Percentiles rank a stretch among this genome's conserved stretches.
Evolutionary conservation across 2,329 filamentous ascomycete genomes (phyloP).

Genomic region (Moelleriella libera): DNA sequence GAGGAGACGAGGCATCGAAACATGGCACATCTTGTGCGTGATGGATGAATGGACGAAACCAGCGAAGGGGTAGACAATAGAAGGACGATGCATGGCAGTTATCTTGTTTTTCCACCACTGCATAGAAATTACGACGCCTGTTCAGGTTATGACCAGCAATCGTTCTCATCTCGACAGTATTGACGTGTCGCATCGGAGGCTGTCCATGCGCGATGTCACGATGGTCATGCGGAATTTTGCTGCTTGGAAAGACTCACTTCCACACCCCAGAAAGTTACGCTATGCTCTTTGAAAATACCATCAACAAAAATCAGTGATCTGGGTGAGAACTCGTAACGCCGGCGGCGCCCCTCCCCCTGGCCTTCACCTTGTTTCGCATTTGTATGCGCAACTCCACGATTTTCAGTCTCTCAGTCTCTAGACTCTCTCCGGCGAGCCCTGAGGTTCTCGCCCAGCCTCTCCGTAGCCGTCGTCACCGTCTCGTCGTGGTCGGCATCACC

Average conservation of each 20-base stretch:
- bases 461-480: not conserved
- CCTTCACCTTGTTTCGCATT: not conserved
- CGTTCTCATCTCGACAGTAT: too few relatives aligned
- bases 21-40: not conserved
- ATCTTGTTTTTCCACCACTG: not conserved
- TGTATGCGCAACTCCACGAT: not conserved
- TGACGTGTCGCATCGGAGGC: too few relatives aligned
- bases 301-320: too few relatives aligned
- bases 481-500: not conserved
- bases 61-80: constrained; percentile 4
- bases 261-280: not conserved
- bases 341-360: not conserved
- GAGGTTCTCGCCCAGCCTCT: not conserved
- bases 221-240: not conserved
- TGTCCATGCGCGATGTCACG: not conserved
- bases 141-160: too few relatives aligned
- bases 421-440: not conserved
- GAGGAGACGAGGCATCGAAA: not conserved
- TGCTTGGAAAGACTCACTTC: not conserved
- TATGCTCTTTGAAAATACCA: not conserved
- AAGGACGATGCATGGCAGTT: constrained; percentile 8
- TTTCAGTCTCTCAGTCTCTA: not conserved
- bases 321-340: not conserved
- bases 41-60: not conserved
- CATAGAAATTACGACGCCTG: too few relatives aligned